Evolutionary conservation across 257 asterid genomes (phyloP).

Genomic region (Solanum clarkiae): DNA sequence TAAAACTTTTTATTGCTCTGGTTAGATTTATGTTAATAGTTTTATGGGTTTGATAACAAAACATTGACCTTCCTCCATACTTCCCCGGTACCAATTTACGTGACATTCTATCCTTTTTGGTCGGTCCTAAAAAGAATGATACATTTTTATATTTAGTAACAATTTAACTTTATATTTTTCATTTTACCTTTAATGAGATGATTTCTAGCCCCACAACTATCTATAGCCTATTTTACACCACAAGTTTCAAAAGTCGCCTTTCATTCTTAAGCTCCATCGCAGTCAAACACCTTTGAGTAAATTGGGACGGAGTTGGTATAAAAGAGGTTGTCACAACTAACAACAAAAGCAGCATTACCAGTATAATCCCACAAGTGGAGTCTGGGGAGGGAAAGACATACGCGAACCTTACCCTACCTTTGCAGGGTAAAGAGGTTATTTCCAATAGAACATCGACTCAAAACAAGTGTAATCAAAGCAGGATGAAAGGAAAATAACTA

Average conservation of each 20-base stretch:
- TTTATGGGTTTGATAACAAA: background rate
- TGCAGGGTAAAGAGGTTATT: background rate
- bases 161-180: background rate
- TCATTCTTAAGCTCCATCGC: background rate
- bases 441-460: background rate
- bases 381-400: background rate
- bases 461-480: background rate
- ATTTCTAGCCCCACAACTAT: background rate
- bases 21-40: background rate
- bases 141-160: background rate
- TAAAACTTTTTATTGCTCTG: conserved; percentile 12
- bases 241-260: background rate
- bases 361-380: background rate
- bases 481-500: background rate
- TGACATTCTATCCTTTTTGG: background rate
- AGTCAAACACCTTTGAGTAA: background rate
- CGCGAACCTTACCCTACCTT: background rate
- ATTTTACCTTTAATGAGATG: background rate
- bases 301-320: background rate
- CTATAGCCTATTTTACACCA: background rate
- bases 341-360: background rate
- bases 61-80: background rate
- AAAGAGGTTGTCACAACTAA: background rate
- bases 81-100: background rate
- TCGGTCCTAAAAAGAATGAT: background rate